Conservation (phyloP, 257 asterid genomes). For the Nicotiana otophora region DNA sequence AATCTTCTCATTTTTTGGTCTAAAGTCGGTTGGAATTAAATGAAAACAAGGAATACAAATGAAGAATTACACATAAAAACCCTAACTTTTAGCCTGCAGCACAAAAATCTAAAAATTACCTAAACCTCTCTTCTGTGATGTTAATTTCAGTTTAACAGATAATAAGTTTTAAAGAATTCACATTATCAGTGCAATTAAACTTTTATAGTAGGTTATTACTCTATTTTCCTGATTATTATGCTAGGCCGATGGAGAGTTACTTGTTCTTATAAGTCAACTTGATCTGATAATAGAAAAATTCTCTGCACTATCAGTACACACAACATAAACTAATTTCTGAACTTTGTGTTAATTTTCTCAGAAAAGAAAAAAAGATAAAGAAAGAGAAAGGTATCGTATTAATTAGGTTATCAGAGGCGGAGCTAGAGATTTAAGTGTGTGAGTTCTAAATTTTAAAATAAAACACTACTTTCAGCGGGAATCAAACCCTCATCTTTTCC, state of each 20-base stretch:
- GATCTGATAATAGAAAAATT: neutral
- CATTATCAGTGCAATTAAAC: neutral
- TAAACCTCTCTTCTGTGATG: too few relatives aligned
- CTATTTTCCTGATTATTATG: neutral
- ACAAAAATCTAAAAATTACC: too few relatives aligned
- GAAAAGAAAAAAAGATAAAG: neutral
- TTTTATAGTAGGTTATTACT: too few relatives aligned
- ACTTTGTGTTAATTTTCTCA: neutral
- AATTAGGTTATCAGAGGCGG: neutral
- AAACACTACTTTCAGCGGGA: too few relatives aligned
- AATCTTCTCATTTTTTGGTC: neutral
- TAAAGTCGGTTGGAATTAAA: neutral
- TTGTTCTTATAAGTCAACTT: neutral
- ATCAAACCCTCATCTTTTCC: too few relatives aligned
- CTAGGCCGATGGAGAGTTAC: neutral
- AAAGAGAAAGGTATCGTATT: neutral
- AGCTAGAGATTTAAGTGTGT: too few relatives aligned
- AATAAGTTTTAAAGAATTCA: too few relatives aligned
- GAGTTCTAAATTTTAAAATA: too few relatives aligned
- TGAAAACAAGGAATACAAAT: too few relatives aligned
- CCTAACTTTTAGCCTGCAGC: neutral
- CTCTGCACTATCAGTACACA: neutral
- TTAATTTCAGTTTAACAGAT: too few relatives aligned
- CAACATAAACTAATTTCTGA: neutral
- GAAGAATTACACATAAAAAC: neutral